Evolutionary conservation across 2,329 filamentous ascomycete species (phyloP).

Genomic region (Zymoseptoria tritici): DNA sequence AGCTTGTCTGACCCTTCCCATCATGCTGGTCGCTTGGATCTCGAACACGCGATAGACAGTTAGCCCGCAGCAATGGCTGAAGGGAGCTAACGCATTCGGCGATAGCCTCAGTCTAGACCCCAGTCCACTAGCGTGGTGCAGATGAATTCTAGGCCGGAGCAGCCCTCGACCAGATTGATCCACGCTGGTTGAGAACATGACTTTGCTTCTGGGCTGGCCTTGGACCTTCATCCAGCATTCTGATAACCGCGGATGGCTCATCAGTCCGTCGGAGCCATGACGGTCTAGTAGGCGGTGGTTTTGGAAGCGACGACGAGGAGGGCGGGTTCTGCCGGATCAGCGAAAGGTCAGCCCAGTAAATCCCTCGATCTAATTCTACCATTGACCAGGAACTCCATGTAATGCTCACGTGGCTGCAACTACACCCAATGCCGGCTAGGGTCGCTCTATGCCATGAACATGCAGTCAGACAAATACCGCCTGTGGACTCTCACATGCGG

Average conservation of each 20-base stretch:
- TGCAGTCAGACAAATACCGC: not conserved
- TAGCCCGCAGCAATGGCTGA: not conserved
- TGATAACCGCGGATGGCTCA: not conserved
- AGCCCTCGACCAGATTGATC: not conserved
- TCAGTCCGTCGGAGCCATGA: not conserved
- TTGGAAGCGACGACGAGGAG: not conserved
- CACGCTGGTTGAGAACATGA: not conserved
- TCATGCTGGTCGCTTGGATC: not conserved
- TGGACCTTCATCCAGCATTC: not conserved
- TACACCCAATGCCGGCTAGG: not conserved
- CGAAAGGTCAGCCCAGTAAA: not conserved
- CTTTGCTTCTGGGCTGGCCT: not conserved
- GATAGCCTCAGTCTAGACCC: not conserved
- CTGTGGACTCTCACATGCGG: not conserved
- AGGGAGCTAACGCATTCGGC: not conserved
- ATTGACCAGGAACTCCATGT: not conserved
- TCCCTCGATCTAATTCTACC: not conserved
- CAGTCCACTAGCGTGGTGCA: not conserved
- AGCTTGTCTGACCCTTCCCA: not conserved
- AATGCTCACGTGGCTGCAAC: not conserved
- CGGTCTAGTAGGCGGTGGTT: not conserved
- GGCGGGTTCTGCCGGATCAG: not conserved
- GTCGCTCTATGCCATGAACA: not conserved
- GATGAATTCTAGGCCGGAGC: slow-evolving; percentile 1
- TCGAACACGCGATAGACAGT: slow-evolving; percentile 2